Base-by-base conservation (phyloP, 2,329 filamentous ascomycete species). In the Colletotrichum gloeosporioides region DNA sequence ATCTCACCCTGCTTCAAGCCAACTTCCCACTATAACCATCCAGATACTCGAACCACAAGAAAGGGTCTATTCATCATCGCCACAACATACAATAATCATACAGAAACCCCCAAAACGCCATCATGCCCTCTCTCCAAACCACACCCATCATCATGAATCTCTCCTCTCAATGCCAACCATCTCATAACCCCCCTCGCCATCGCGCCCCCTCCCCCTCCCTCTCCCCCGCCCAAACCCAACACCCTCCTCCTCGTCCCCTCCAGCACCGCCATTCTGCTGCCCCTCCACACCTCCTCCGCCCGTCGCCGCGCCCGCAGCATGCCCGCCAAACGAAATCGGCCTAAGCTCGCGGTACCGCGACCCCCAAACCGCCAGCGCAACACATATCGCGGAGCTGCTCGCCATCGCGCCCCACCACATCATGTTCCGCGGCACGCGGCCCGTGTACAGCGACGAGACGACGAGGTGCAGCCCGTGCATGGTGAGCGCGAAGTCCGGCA, bases 401-500 rank as follows among this genome's bases (percentile, higher is more conserved):
- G 83, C 79, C 89, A 91, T 90, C 78, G 89, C 86, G 73, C 87
- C 87, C 96, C 97, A 99, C 97, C 97, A 99, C 81, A 98, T 93
- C 78, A 92, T 86, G 83, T 96, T 93, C 12, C 90, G 89, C 2
- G 97, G 97, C 32, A 99, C 83, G 12, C 91, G 90, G 81, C 92
- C 92, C 4, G 95, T 93, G 85, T 98, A 98, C 39, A 98, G 84
- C 25, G 93, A 93, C 32, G 95, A 95, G 80, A 95, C 85, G 80
- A 97, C 78, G 69, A 98, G 90, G 83, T 98, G 95, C 57, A 98
- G 88, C 83, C 95, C 91, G 86, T 98, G 95, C 22, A 98, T 91
- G 4, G 96, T 98, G 29, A 98, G 88, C 36, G 95, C 95, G 84
- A 99, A 99, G 86, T 99, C 97, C 79, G 95, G 95, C 67, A 99